A percentile compares a stretch with the other conserved stretches of the same genome.
Evolutionary conservation across 1,284 basidiomycete genomes (phyloP).

Genomic region (Lentinus polychrous): DNA sequence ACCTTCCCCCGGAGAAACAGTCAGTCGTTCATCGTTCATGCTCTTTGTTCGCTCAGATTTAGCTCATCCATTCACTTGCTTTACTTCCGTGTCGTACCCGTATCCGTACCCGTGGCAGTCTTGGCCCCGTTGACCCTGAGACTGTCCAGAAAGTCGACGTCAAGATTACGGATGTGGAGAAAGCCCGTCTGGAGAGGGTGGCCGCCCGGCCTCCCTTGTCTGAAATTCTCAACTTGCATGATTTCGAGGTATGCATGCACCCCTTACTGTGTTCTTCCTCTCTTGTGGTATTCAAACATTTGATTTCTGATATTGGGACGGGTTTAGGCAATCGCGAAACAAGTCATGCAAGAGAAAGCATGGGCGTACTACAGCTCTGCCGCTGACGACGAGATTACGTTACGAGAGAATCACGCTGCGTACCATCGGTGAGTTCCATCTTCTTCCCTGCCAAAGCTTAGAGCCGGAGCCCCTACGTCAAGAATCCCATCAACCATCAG

Average conservation of each 20-base stretch:
- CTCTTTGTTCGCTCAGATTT: too few species aligned
- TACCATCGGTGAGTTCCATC: constrained; percentile 42
- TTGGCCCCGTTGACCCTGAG: constrained; percentile 44
- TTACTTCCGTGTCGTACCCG: background rate
- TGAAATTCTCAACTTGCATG: constrained; percentile 62
- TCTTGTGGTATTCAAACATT: too few species aligned
- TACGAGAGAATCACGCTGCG: constrained; percentile 62
- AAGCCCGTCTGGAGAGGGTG: constrained; percentile 30
- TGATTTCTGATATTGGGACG: too few species aligned
- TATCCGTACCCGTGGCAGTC: constrained; percentile 18
- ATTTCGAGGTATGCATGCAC: constrained; percentile 64
- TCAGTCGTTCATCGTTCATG: constrained; percentile 10
- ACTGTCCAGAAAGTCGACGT: constrained; percentile 38
- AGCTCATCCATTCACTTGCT: background rate
- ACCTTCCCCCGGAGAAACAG: constrained; percentile 47
- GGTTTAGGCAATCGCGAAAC: constrained; percentile 26
- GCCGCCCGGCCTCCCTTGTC: constrained; percentile 44
- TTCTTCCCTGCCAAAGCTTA: background rate
- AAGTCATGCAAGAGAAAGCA: constrained; percentile 7
- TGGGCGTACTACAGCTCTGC: constrained; percentile 60
- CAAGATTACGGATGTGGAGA: constrained; percentile 38
- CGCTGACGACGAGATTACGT: constrained; percentile 60
- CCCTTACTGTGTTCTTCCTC: constrained; percentile 7
- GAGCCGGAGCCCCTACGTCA: too few species aligned
- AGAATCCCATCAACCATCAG: too few species aligned